Evolutionary conservation across 768 basidiomycete species (phyloP).

Genomic region (Hygrocybe coccinea): DNA sequence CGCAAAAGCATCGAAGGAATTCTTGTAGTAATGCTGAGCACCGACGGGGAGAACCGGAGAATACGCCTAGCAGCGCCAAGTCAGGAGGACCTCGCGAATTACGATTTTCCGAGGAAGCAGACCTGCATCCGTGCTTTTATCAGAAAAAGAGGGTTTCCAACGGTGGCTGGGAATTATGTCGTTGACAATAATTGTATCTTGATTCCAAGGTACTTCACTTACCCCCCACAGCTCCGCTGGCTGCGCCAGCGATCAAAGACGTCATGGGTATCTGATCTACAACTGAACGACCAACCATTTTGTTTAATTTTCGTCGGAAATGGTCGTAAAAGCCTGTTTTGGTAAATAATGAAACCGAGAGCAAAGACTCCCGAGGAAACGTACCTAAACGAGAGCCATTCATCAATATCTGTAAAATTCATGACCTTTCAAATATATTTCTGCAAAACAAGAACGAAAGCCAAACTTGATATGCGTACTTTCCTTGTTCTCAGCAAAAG

Average conservation of each 20-base stretch:
- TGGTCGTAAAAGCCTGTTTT: conserved; percentile 92
- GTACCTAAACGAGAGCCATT: conserved; percentile 87
- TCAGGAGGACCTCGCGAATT: neutral
- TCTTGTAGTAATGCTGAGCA: conserved; percentile 88
- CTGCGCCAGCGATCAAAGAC: conserved; percentile 81
- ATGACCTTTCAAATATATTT: conserved; percentile 3
- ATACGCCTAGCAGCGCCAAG: conserved; percentile 58
- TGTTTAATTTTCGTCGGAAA: conserved; percentile 68
- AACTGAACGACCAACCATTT: conserved; percentile 54
- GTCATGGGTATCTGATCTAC: conserved; percentile 68
- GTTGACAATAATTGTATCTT: conserved; percentile 2
- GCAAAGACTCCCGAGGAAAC: conserved; percentile 2
- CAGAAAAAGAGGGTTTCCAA: conserved; percentile 90
- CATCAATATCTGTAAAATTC: conserved; percentile 62
- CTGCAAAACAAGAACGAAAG: neutral
- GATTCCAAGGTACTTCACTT: conserved; percentile 5
- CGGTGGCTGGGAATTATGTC: conserved; percentile 42
- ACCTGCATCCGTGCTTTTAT: conserved; percentile 99
- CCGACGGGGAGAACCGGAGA: conserved; percentile 93
- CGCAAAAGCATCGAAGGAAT: conserved; percentile 70
- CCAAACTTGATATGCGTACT: conserved; percentile 88
- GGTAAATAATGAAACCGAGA: neutral
- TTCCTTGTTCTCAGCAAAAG: conserved; percentile 17
- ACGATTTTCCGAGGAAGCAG: conserved; percentile 8
- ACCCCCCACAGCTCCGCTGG: conserved; percentile 91